Conservation (phyloP, 768 basidiomycete genomes). For the Kwoniella mangroviensis region DNA sequence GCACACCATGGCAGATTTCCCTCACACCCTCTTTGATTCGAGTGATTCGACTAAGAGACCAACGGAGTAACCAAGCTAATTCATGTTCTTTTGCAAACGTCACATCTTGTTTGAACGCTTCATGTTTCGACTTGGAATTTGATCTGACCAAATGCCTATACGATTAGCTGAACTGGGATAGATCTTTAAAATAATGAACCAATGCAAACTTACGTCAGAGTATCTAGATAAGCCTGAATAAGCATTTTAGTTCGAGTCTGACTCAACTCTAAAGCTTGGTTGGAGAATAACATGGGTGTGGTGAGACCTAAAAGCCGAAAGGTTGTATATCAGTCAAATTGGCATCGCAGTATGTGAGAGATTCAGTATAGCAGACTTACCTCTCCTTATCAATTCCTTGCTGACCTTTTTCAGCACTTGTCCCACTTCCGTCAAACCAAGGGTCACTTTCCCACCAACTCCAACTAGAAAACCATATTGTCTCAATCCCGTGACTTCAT, state of each 20-base stretch:
- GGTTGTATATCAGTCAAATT: too few relatives aligned
- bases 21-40: constrained; percentile 62
- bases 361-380: constrained; percentile 26
- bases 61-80: constrained; percentile 87
- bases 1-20: constrained; percentile 63
- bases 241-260: constrained; percentile 74
- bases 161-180: not conserved
- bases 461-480: constrained; percentile 49
- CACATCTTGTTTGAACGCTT: constrained; percentile 65
- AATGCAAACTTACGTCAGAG: constrained; percentile 40
- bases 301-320: constrained; percentile 64
- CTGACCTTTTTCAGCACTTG: constrained; percentile 41
- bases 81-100: constrained; percentile 83
- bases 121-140: not conserved
- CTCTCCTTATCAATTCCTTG: constrained; percentile 41
- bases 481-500: constrained; percentile 28
- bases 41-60: constrained; percentile 83
- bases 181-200: too few relatives aligned
- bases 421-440: constrained; percentile 48
- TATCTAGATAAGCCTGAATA: constrained; percentile 74
- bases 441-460: constrained; percentile 28
- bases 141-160: constrained; percentile 1
- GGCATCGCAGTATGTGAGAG: not conserved
- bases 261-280: constrained; percentile 81
- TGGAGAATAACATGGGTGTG: constrained; percentile 89